Conservation (phyloP, 495 filamentous ascomycete genomes). For the Aspergillus olivimuriae region DNA sequence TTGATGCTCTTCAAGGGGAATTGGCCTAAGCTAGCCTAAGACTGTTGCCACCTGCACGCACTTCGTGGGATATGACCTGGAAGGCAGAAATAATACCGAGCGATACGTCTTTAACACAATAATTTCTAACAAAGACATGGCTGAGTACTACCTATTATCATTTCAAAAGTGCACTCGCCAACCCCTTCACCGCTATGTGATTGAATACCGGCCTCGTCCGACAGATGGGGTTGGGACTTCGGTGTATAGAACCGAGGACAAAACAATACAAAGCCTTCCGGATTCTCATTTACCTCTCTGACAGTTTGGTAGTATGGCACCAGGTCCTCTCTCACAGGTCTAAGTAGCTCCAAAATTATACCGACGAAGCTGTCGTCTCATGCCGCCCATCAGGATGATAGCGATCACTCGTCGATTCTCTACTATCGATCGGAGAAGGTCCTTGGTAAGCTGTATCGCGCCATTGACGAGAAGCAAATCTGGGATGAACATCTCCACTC, state of each 20-base stretch:
- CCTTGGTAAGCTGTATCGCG: constrained; percentile 65
- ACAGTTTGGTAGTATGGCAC: constrained; percentile 55
- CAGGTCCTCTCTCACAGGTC: constrained; percentile 53
- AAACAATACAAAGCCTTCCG: too few species aligned
- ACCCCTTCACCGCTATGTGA: too few species aligned
- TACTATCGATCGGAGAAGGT: constrained; percentile 68
- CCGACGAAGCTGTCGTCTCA: constrained; percentile 8
- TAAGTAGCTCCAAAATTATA: constrained; percentile 17
- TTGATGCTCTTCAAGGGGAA: constrained; percentile 49
- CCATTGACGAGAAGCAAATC: constrained; percentile 66
- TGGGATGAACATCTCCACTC: constrained; percentile 40
- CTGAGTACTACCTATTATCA: constrained; percentile 45
- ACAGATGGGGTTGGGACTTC: too few species aligned
- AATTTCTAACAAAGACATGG: constrained; percentile 34
- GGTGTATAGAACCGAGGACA: too few species aligned
- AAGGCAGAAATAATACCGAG: constrained; percentile 36
- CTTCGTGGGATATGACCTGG: constrained; percentile 55
- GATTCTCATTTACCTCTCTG: too few species aligned
- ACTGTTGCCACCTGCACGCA: constrained; percentile 56
- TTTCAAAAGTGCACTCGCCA: constrained; percentile 46
- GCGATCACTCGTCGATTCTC: constrained; percentile 32
- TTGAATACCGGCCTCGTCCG: too few species aligned
- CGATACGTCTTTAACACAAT: constrained; percentile 3
- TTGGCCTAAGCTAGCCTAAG: constrained; percentile 11
- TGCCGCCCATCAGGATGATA: constrained; percentile 40